Evolutionary conservation across 805 yeast genomes (phyloP), one percentile per base, ranked within the genome.

Genomic region (Ogataea zsoltii): DNA sequence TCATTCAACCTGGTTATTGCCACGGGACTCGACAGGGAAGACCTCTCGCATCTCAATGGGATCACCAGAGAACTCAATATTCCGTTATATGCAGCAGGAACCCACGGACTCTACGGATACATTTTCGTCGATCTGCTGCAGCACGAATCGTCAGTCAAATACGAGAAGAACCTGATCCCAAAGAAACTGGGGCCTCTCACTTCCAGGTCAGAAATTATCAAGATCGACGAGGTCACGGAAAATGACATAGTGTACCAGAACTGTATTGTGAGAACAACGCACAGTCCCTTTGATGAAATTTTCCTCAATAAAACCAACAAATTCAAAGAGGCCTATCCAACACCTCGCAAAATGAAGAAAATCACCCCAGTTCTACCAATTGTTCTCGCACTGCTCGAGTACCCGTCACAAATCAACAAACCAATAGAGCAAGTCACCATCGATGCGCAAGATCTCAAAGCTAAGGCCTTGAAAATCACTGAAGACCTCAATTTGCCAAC

Each of bases 61-160:
- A 62, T 75, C 28, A 75, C 91, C 7, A 76, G 97, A 53, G 41
- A 57, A 2, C 66, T 74, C 15, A 70, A 71, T 23, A 75, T 83
- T 15, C 88, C 96, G 3, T 71, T 94, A 25, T 89, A 86, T 61
- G 73, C 78, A 13, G 68, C 87, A 1, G 84, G 83, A 0, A 60
- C 81, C 2, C 85, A 85, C 62, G 99, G 99, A 0, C 68, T 91
- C 60, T 89, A 77, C 62, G 96, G 96, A 1, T 87, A 79, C 57
- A 75, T 88, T 1, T 84, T 91, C 60, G 80, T 82, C 3, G 99
- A 94, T 65, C 71, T 92, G 49, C 77, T 88, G 10, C 62, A 71
- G 38, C 89, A 88, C 64, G 70, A 72, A 26, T 74, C 88, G 2
- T 67, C 65, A 3, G 74, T 77, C 38, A 81, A 78, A 32, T 76